These are phyloP conservation scores for Tilletia setariae DNA, from an alignment of 1,284 basidiomycete genomes.

Conservation along the genomic window DNA sequence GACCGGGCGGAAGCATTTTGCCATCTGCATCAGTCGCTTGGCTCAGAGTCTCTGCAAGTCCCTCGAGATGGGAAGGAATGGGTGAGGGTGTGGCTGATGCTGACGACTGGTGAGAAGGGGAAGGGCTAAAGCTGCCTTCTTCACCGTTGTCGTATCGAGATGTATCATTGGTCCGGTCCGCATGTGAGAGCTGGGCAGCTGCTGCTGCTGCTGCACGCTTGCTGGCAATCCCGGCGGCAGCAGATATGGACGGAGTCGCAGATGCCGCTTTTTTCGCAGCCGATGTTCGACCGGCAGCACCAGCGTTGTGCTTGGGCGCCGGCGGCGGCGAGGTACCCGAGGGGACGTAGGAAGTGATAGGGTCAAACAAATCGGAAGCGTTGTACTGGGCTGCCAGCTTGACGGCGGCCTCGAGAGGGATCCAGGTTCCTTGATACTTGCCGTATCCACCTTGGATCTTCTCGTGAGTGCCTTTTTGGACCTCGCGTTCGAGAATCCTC, in stretches of 20 bases:
- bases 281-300: conserved; percentile 41
- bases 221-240: conserved; percentile 27
- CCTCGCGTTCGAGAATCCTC: conserved; percentile 91
- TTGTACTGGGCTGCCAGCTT: conserved; percentile 87
- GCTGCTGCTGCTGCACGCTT: conserved; percentile 22
- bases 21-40: conserved; percentile 19
- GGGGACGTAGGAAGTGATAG: conserved; percentile 91
- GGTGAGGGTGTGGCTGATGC: conserved; percentile 86
- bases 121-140: conserved; percentile 66
- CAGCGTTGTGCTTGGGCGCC: conserved; percentile 83
- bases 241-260: conserved; percentile 35
- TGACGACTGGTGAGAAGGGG: conserved; percentile 77
- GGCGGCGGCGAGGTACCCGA: conserved; percentile 83
- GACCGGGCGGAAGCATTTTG: not conserved
- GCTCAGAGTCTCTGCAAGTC: conserved; percentile 29
- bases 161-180: conserved; percentile 59
- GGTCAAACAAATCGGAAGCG: conserved; percentile 80
- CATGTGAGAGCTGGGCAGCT: not conserved
- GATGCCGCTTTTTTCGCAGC: conserved; percentile 34
- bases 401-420: conserved; percentile 87
- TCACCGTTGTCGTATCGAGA: conserved; percentile 58
- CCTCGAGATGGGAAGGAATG: conserved; percentile 37
- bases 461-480: conserved; percentile 98
- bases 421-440: conserved; percentile 99
- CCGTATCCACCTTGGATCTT: conserved; percentile 99